Conservation (phyloP, 768 basidiomycete genomes). For the Pleurotus cornucopiae region DNA sequence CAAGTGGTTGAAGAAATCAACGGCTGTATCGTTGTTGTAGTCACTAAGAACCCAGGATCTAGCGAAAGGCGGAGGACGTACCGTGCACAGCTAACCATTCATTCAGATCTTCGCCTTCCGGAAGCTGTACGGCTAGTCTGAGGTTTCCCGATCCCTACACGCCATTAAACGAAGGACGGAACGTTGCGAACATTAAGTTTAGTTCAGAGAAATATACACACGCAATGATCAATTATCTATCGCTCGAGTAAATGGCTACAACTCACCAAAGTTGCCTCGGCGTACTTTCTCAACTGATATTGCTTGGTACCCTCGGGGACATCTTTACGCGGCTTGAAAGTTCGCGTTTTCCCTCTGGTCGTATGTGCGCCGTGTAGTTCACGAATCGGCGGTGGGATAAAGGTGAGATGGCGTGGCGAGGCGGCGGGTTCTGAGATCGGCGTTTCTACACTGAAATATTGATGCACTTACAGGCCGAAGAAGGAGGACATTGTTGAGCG, state of each 20-base stretch:
- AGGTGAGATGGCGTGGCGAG: background rate
- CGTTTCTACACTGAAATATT: background rate
- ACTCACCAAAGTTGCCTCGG: constrained; percentile 86
- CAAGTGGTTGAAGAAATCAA: constrained; percentile 99
- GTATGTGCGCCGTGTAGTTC: background rate
- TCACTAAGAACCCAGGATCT: background rate
- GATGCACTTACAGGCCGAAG: constrained; percentile 70
- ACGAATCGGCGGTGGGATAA: background rate
- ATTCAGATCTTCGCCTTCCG: constrained; percentile 94
- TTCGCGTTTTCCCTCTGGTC: constrained; percentile 80
- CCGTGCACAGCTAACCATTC: constrained; percentile 99
- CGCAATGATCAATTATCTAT: no score
- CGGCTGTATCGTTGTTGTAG: constrained; percentile 48
- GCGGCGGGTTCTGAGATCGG: background rate
- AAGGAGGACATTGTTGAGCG: constrained; percentile 68
- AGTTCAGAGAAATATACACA: no score
- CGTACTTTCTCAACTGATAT: constrained; percentile 96
- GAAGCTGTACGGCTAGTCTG: constrained; percentile 85
- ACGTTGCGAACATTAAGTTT: background rate
- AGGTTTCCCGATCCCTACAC: constrained; percentile 91
- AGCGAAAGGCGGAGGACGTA: constrained; percentile 30
- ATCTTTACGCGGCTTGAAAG: constrained; percentile 95
- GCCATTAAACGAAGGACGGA: background rate
- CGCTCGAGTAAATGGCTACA: no score
- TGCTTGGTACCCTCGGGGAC: constrained; percentile 96